phyloP scores from a whole-genome alignment of 169 alveolate species.

The Cryptosporidium viatorum region DNA sequence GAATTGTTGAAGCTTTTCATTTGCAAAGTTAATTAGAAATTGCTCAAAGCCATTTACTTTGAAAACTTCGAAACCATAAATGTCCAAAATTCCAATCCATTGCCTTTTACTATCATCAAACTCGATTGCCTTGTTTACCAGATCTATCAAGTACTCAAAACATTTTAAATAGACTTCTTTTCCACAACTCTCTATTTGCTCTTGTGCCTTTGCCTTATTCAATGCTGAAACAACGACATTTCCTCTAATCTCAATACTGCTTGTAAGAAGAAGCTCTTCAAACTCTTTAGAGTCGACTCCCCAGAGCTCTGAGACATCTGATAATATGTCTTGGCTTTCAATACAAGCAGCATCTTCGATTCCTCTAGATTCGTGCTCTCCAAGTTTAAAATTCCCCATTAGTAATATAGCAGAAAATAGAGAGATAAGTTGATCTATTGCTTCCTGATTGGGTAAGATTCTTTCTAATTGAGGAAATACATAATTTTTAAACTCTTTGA shows the following conservation, averaged over 20 bases:
- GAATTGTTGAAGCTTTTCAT: constrained; percentile 96
- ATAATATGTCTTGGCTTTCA: constrained; percentile 32
- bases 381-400: constrained; percentile 79
- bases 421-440: constrained; percentile 42
- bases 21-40: constrained; percentile 96
- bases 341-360: constrained; percentile 67
- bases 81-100: constrained; percentile 97
- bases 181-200: constrained; percentile 76
- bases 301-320: constrained; percentile 58
- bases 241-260: constrained; percentile 66
- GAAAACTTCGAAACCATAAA: constrained; percentile 98
- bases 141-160: constrained; percentile 83
- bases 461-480: constrained; percentile 66
- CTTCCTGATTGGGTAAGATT: constrained; percentile 34
- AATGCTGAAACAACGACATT: constrained; percentile 60
- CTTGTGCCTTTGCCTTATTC: constrained; percentile 76
- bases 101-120: constrained; percentile 79
- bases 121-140: constrained; percentile 82
- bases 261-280: constrained; percentile 58
- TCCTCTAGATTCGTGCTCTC: constrained; percentile 68
- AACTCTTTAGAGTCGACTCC: constrained; percentile 45
- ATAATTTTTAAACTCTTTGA: constrained; percentile 76
- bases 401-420: constrained; percentile 81
- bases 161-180: constrained; percentile 85
- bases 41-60: constrained; percentile 97